These are phyloP conservation scores for Chalciporus chontae DNA, from an alignment of 768 basidiomycete genomes.

Conservation along the genomic window DNA sequence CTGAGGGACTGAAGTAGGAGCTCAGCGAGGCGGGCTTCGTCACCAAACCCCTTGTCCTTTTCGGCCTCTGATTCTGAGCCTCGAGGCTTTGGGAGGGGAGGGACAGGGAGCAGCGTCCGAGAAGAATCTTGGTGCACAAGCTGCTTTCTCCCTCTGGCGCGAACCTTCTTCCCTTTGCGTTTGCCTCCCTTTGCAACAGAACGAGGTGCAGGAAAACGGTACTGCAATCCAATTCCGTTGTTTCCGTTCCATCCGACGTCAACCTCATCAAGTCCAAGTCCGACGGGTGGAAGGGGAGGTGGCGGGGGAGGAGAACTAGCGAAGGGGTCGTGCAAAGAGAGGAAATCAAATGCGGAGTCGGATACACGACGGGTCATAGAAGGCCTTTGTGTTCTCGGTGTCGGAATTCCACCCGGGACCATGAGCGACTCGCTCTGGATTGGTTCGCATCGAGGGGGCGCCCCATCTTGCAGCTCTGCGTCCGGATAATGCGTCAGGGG, in stretches of 20 bases:
- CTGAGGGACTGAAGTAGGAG: conserved; percentile 29
- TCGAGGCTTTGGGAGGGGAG: conserved; percentile 12
- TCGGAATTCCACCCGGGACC: conserved; percentile 1
- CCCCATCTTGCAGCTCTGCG: neutral
- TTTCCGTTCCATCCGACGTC: conserved; percentile 25
- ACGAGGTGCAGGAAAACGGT: conserved; percentile 32
- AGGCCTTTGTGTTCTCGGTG: conserved; percentile 13
- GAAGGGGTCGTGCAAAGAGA: conserved; percentile 33
- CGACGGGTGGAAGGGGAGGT: conserved; percentile 26
- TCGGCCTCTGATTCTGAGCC: conserved; percentile 15
- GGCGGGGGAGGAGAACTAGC: conserved; percentile 33
- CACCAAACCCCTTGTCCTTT: conserved; percentile 22
- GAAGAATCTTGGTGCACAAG: conserved; percentile 28
- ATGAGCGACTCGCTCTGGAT: neutral
- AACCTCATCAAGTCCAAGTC: conserved; percentile 27
- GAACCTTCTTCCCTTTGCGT: conserved; percentile 15
- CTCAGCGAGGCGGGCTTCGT: conserved; percentile 28
- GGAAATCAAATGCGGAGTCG: conserved; percentile 30
- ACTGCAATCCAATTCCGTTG: conserved; percentile 25
- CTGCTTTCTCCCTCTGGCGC: conserved; percentile 16
- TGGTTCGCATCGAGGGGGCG: neutral
- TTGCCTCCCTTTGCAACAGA: conserved; percentile 25
- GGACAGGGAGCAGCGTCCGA: conserved; percentile 21
- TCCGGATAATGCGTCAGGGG: conserved; percentile 9
- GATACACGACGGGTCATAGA: conserved; percentile 20